Conservation (phyloP, 176 grass and related monocot genomes). For the Musa acuminata region DNA sequence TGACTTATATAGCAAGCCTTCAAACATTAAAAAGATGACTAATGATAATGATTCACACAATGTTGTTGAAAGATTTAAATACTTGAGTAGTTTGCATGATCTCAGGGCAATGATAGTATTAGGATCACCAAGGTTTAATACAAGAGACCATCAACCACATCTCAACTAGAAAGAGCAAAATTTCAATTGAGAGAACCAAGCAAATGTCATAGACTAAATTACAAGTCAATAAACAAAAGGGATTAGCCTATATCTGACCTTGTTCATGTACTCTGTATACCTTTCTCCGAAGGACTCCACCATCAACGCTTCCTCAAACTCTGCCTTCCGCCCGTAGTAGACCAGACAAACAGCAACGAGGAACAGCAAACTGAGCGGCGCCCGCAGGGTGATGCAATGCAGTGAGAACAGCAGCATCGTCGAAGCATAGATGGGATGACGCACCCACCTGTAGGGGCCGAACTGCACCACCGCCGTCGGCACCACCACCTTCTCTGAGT, state of each 20-base stretch:
- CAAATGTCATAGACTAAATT: not conserved
- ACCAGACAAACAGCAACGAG: slow-evolving; percentile 16
- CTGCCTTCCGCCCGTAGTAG: slow-evolving; percentile 24
- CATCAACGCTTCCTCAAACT: slow-evolving; percentile 25
- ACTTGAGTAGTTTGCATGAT: not conserved
- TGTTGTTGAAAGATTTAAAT: too few relatives aligned
- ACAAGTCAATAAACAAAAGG: slow-evolving; percentile 20
- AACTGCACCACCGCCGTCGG: slow-evolving; percentile 24
- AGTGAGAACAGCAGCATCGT: slow-evolving; percentile 21
- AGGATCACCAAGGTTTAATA: not conserved
- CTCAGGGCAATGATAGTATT: not conserved
- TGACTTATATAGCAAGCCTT: too few relatives aligned
- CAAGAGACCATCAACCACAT: not conserved
- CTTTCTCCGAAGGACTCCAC: slow-evolving; percentile 22
- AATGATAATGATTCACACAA: too few relatives aligned
- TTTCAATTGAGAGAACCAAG: not conserved
- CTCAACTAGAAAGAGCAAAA: not conserved
- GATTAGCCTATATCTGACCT: slow-evolving; percentile 28
- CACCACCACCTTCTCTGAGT: slow-evolving; percentile 30
- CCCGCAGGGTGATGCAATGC: slow-evolving; percentile 20
- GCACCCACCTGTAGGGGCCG: slow-evolving; percentile 23
- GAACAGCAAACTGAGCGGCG: slow-evolving; percentile 20
- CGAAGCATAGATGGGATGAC: slow-evolving; percentile 24
- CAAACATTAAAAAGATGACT: too few relatives aligned
- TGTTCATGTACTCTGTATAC: slow-evolving; percentile 24